A percentile compares a stretch with the other conserved stretches of the same genome.
Evolutionary conservation across 2,329 filamentous ascomycete genomes (phyloP).

Genomic region (Exophiala alcalophila): DNA sequence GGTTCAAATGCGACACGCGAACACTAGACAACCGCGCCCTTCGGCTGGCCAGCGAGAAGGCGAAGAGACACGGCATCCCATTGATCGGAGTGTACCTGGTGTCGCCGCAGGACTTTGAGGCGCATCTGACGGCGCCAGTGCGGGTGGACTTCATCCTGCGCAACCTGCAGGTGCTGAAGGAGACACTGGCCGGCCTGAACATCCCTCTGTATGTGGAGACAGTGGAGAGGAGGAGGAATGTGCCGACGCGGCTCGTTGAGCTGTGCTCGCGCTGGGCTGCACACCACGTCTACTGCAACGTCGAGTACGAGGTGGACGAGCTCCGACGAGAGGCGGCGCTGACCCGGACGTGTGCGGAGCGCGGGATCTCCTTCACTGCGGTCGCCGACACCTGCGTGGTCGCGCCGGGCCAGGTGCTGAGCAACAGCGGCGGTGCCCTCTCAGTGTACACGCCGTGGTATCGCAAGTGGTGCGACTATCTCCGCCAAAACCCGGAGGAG

Average conservation of each 20-base stretch:
- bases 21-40: conserved; percentile 70
- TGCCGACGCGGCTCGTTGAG: conserved; percentile 61
- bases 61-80: conserved; percentile 65
- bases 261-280: conserved; percentile 70
- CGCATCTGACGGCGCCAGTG: conserved; percentile 69
- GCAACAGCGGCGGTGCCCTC: conserved; percentile 69
- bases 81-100: conserved; percentile 75
- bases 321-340: conserved; percentile 71
- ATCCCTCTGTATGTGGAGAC: conserved; percentile 78
- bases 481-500: conserved; percentile 67
- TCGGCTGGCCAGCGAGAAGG: conserved; percentile 62
- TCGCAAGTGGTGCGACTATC: conserved; percentile 67
- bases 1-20: conserved; percentile 84
- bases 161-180: conserved; percentile 62
- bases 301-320: conserved; percentile 92
- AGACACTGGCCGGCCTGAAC: conserved; percentile 65
- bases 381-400: conserved; percentile 82
- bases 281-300: conserved; percentile 74
- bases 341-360: conserved; percentile 58
- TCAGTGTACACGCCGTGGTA: conserved; percentile 84
- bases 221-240: conserved; percentile 60
- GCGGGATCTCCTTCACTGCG: conserved; percentile 66
- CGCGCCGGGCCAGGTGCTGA: conserved; percentile 65
- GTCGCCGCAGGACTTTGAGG: conserved; percentile 79
- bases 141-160: conserved; percentile 80